Conservation (phyloP, 2,329 filamentous ascomycete species). For the Pseudocercospora vitis region DNA sequence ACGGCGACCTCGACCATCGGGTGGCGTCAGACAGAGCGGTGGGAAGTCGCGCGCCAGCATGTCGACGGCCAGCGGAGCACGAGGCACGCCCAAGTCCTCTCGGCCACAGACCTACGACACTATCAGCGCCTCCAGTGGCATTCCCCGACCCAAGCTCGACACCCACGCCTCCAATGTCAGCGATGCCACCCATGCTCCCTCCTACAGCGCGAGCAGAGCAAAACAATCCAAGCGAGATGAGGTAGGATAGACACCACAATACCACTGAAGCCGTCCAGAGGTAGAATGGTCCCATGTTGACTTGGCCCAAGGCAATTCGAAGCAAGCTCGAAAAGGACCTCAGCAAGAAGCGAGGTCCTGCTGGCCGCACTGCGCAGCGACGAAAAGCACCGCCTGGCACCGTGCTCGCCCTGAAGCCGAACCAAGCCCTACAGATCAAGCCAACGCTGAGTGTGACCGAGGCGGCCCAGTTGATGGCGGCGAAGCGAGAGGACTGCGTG, state of each 20-base stretch:
- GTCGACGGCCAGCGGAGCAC: constrained; percentile 64
- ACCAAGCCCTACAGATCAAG: constrained; percentile 95
- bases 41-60: constrained; percentile 43
- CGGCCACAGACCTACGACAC: constrained; percentile 50
- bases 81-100: constrained; percentile 67
- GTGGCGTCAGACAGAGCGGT: too few species aligned
- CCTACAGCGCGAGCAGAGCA: constrained; percentile 88
- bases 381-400: constrained; percentile 95
- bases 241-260: constrained; percentile 60
- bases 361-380: constrained; percentile 74
- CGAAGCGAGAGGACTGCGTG: constrained; percentile 97
- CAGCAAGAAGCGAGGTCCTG: constrained; percentile 90
- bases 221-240: constrained; percentile 98
- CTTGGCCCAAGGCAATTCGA: constrained; percentile 73
- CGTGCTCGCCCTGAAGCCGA: constrained; percentile 91
- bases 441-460: constrained; percentile 90
- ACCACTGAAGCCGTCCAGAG: neutral
- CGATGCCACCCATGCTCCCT: constrained; percentile 59
- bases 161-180: constrained; percentile 34
- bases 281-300: constrained; percentile 11
- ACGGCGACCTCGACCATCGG: too few species aligned
- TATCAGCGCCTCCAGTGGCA: constrained; percentile 61
- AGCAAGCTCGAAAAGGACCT: constrained; percentile 96
- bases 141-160: constrained; percentile 70
- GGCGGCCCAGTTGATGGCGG: constrained; percentile 97